Evolutionary conservation across 2,329 filamentous ascomycete species (phyloP), one percentile per base, ranked within the genome.

Genomic region (Moelleriella libera): DNA sequence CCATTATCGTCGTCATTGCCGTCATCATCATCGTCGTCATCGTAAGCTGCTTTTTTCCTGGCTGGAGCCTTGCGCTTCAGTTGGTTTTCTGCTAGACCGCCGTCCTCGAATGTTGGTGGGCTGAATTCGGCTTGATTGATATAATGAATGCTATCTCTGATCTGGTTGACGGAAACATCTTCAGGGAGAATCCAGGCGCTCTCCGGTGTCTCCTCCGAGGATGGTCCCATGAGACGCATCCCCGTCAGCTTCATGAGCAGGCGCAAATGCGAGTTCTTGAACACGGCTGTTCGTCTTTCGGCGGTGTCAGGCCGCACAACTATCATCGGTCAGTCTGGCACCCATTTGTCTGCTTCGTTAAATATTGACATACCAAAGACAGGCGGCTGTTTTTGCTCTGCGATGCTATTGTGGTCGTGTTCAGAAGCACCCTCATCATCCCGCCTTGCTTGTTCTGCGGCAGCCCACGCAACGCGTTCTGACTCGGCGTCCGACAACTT

Each of bases 191-290:
- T 68, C 92, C 92, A 97, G 1, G 73, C 69, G 2, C 85, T 82
- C 49, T 90, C 84, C 1, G 76, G 73, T 4, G 85, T 82, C 58
- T 94, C 86, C 41, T 88, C 82, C 4, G 71, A 57, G 0, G 63
- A 63, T 1, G 71, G 68, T 0, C 66, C 63, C 7, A 74, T 63
- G 4, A 82, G 74, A 56, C 83, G 73, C 51, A 94, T 77, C 1
- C 85, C 85, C 14, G 83, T 71, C 0, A 92, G 72, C 1, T 73
- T 82, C 76, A 97, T 83, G 4, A 98, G 75, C 2, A 97, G 78
- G 34, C 89, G 83, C 2, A 97, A 74, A 57, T 90, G 83, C 8
- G 85, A 82, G 63, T 97, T 94, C 60, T 88, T 94, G 69, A 94
- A 94, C 65, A 95, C 81, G 30, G 87, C 83, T 28, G 74, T 75